Evolutionary conservation across 306 rosid genomes (phyloP), one percentile per base, ranked within the genome.

Genomic region (Quercus rubra): DNA sequence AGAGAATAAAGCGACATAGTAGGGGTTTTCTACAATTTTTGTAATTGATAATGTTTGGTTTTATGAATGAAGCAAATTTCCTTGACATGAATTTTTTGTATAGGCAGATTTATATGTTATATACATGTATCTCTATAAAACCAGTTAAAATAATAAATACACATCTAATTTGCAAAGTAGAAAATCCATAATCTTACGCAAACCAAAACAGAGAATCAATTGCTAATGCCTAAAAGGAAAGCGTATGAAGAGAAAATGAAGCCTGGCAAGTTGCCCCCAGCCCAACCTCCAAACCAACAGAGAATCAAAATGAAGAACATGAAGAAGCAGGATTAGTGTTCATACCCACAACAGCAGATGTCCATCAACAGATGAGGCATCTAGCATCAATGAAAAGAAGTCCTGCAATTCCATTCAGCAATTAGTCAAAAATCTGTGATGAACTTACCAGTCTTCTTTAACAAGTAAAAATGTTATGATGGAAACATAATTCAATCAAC

Each of bases 301-400:
- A 57, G 21, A 43, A 2, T 27, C 6, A 15, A 43, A 66, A 68
- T 14, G 23, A 61, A 85, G 33, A 51, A 31, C 1, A 0, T 31
- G 7, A 33, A 5, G 38, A 33, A 33, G 55, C 52, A 77, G 73
- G 73, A 46, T 79, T 64, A 77, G 51, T 27, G 55, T 5, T 58
- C 92, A 80, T 91, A 94, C 98, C 95, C 97, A 88, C 78, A 86
- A 85, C 51, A 94, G 83, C 77, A 94, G 91, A 88, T 92, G 97
- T 69, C 99, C 99, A 70, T 94, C 97, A 82, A 91, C 83, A 70
- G 82, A 87, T 4, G 90, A 81, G 38, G 90, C 97, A 59, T 91
- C 93, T 75, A 82, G 89, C 78, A 94, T 76, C 83, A 87, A 76
- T 7, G 90, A 91, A 83, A 91, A 86, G 81, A 89, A 94, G 17